These are phyloP conservation scores for Rhodomyrtus psidioides DNA, from an alignment of 441 rosid genomes.

Conservation along the genomic window DNA sequence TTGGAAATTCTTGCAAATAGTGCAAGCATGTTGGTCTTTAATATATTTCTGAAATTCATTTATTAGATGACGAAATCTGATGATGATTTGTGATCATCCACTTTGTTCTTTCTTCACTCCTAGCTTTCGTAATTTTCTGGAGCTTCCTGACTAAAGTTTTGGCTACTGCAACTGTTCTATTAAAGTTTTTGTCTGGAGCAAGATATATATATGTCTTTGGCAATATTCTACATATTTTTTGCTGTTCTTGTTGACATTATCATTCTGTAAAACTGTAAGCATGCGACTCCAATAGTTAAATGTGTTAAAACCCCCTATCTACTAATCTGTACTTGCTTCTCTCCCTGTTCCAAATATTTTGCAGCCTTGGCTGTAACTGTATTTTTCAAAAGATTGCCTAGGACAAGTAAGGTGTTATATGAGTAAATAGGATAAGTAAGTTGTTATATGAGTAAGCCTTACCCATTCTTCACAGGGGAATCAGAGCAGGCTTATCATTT, in stretches of 20 bases:
- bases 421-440: not conserved
- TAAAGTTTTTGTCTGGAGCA: not conserved
- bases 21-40: not conserved
- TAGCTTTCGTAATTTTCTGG: not conserved
- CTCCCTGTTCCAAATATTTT: not conserved
- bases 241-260: not conserved
- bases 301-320: not conserved
- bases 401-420: not conserved
- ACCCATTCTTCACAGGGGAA: constrained; percentile 49
- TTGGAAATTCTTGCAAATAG: not conserved
- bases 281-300: not conserved
- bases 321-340: not conserved
- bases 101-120: not conserved
- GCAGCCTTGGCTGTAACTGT: not conserved
- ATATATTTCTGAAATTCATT: not conserved
- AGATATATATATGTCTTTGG: not conserved
- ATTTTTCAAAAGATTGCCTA: not conserved
- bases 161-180: not conserved
- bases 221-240: not conserved
- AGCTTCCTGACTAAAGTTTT: not conserved
- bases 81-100: not conserved
- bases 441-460: constrained; percentile 7
- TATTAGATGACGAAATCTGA: not conserved
- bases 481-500: constrained; percentile 58
- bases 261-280: not conserved